Conservation (phyloP, 2,329 filamentous ascomycete species). For the Aspergillus oerlinghausenensis region DNA sequence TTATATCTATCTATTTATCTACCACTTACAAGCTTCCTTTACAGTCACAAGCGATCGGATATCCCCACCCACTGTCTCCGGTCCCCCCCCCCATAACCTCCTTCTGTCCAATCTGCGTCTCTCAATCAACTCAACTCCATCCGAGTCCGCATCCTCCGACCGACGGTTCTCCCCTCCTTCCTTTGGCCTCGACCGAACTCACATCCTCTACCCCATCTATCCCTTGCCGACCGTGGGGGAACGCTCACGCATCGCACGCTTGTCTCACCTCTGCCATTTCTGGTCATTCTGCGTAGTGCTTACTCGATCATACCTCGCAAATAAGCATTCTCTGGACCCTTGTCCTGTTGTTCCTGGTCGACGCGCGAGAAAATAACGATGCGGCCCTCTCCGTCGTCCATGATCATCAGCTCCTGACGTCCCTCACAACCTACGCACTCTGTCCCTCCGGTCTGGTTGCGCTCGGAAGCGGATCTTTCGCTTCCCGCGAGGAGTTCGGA, state of each 20-base stretch:
- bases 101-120: not conserved
- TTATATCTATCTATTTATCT: too few relatives aligned
- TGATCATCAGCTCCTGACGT: constrained; percentile 11
- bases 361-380: constrained; percentile 14
- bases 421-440: not conserved
- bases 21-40: not conserved
- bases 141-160: not conserved
- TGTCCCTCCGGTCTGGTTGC: not conserved
- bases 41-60: not conserved
- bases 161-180: not conserved
- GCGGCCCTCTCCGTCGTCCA: constrained; percentile 11
- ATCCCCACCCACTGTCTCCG: not conserved
- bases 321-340: not conserved
- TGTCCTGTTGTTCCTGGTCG: not conserved
- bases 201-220: not conserved
- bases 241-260: not conserved
- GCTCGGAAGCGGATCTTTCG: not conserved
- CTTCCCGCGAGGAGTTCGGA: not conserved
- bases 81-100: not conserved
- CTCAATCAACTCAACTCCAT: not conserved
- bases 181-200: not conserved
- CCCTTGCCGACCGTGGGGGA: not conserved
- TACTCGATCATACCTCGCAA: not conserved
- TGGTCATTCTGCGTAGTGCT: not conserved
- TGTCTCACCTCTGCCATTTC: not conserved